Percentiles rank a stretch among this genome's conserved stretches.
These are phyloP conservation scores for Curvularia lunata DNA, from an alignment of 2,329 filamentous ascomycete species.

Conservation along the genomic window DNA sequence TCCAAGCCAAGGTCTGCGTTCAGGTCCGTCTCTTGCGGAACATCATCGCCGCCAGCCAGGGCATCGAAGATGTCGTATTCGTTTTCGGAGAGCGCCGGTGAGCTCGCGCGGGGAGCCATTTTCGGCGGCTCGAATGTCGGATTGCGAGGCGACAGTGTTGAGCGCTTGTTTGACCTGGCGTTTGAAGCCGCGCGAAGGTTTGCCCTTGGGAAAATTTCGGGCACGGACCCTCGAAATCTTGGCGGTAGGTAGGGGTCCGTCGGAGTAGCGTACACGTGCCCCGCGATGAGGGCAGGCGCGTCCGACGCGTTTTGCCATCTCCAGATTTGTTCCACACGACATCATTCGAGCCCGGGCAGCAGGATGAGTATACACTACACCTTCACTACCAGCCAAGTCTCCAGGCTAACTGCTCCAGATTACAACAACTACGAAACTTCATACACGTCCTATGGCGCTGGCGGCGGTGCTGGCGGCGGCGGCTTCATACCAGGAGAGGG, in stretches of 20 bases:
- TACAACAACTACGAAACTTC: slow-evolving; percentile 53
- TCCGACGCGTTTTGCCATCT: slow-evolving; percentile 40
- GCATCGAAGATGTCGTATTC: slow-evolving; percentile 88
- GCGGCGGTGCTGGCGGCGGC: slow-evolving; percentile 62
- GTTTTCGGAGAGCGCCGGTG: slow-evolving; percentile 84
- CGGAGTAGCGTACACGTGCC: slow-evolving; percentile 24
- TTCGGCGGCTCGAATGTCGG: slow-evolving; percentile 7
- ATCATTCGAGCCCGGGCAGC: slow-evolving; percentile 17
- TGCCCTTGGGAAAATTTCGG: slow-evolving; percentile 27
- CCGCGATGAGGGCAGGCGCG: slow-evolving; percentile 31
- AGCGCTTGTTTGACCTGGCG: slow-evolving; percentile 17
- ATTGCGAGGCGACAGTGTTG: slow-evolving; percentile 15
- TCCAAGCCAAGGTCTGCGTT: slow-evolving; percentile 47
- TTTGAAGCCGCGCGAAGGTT: slow-evolving; percentile 5
- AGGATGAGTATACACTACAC: slow-evolving; percentile 28
- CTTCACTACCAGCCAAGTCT: background rate
- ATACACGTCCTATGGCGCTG: slow-evolving; percentile 64
- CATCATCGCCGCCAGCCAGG: slow-evolving; percentile 68
- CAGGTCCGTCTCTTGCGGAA: slow-evolving; percentile 50
- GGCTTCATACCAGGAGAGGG: slow-evolving; percentile 65
- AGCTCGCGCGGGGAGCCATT: slow-evolving; percentile 79
- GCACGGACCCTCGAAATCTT: slow-evolving; percentile 38
- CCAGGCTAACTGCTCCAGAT: slow-evolving; percentile 29
- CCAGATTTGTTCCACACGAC: slow-evolving; percentile 14
- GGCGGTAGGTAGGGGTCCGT: slow-evolving; percentile 27